Evolutionary conservation across 176 grass and related monocot genomes (phyloP).

Genomic region (Lolium multiflorum): DNA sequence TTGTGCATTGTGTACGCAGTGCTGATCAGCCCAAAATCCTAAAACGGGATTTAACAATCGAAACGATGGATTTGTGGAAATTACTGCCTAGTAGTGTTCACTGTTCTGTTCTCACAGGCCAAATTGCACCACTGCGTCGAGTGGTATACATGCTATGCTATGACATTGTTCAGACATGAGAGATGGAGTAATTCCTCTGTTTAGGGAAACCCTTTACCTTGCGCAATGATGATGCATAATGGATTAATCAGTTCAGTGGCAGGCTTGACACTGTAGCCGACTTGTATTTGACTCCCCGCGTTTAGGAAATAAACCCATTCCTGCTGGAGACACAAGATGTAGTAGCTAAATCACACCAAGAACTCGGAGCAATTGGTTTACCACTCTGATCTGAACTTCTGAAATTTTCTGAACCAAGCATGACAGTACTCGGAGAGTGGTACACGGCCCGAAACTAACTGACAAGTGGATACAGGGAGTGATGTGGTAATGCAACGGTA

Average conservation of each 20-base stretch:
- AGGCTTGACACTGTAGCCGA: conserved; percentile 53
- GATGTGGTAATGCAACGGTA: background rate
- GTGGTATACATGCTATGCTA: no score
- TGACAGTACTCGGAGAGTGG: background rate
- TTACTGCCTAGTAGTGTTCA: no score
- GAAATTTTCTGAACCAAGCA: background rate
- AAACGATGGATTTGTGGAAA: no score
- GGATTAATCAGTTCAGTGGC: conserved; percentile 34
- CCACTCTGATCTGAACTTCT: background rate
- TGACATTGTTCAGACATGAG: no score
- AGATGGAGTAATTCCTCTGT: no score
- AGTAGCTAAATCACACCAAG: background rate
- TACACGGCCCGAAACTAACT: background rate
- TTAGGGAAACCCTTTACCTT: conserved; percentile 41
- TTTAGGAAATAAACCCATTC: conserved; percentile 74
- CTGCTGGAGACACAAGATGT: conserved; percentile 37
- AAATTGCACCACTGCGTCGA: no score
- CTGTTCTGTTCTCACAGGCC: no score
- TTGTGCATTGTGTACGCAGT: no score
- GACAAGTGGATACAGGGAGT: background rate
- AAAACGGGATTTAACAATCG: no score
- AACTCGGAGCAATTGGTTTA: background rate
- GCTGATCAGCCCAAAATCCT: no score
- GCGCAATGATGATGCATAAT: conserved; percentile 54
- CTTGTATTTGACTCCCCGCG: conserved; percentile 54